Conservation (phyloP, 2,329 filamentous ascomycete species). For the Chaetomiaceae sp. region DNA sequence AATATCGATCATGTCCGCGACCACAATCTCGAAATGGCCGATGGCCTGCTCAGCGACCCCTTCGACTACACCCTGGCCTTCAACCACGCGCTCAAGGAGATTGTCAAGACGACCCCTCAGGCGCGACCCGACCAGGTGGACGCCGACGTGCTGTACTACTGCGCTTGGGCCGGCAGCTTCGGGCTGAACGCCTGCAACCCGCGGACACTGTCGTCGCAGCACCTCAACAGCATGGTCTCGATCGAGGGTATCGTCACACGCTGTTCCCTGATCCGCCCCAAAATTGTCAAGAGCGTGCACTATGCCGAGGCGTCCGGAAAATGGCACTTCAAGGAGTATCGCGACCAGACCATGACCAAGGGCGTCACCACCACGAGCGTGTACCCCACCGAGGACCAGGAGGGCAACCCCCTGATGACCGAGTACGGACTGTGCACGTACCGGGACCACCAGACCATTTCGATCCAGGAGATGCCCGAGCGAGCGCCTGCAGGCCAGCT, state of each 20-base stretch:
- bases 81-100: constrained; percentile 81
- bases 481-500: constrained; percentile 91
- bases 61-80: constrained; percentile 89
- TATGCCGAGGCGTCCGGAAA: constrained; percentile 83
- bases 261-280: constrained; percentile 89
- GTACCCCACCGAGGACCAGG: constrained; percentile 88
- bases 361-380: constrained; percentile 84
- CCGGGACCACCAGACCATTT: constrained; percentile 93
- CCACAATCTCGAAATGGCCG: constrained; percentile 76
- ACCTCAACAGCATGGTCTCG: constrained; percentile 95
- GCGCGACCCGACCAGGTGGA: constrained; percentile 68
- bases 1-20: constrained; percentile 87
- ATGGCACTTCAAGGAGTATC: constrained; percentile 85
- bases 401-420: constrained; percentile 85
- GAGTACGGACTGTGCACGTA: constrained; percentile 97
- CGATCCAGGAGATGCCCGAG: constrained; percentile 99
- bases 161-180: constrained; percentile 94
- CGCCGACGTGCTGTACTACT: constrained; percentile 84
- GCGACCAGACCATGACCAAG: constrained; percentile 95
- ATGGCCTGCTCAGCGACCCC: constrained; percentile 70
- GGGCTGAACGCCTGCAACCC: constrained; percentile 94
- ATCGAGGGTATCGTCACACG: constrained; percentile 96
- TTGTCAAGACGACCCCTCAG: constrained; percentile 73
- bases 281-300: constrained; percentile 97
- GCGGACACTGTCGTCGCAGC: constrained; percentile 78